Evolutionary conservation across 2,329 filamentous ascomycete species (phyloP).

Genomic region (Epichloe gansuensis): DNA sequence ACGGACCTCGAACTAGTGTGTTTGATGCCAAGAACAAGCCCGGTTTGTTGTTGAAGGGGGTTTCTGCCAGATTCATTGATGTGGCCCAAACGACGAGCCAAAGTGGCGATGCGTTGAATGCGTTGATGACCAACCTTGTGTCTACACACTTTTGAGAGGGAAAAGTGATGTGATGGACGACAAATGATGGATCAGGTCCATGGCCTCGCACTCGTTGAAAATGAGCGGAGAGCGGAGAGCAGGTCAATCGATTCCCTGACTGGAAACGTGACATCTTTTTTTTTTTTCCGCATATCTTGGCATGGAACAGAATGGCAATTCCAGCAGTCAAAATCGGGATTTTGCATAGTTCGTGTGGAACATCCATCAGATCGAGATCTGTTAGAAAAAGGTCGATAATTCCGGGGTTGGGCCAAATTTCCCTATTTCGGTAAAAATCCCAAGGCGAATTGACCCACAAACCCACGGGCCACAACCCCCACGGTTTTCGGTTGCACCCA

Average conservation of each 20-base stretch:
- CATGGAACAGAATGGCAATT: neutral
- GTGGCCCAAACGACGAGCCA: no score
- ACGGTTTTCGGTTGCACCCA: neutral
- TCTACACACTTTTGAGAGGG: neutral
- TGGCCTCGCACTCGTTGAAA: neutral
- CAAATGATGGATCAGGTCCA: neutral
- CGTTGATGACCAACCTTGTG: neutral
- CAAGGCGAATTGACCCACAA: neutral
- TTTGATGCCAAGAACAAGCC: neutral
- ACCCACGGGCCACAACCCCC: neutral
- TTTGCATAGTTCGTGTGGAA: neutral
- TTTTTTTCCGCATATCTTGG: neutral
- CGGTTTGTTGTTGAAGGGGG: neutral
- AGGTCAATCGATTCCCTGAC: neutral
- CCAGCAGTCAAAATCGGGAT: neutral
- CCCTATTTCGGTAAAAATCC: slow-evolving; percentile 1
- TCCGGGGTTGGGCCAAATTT: slow-evolving; percentile 2
- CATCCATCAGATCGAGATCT: neutral
- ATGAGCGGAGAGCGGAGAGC: neutral
- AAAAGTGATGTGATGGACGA: neutral
- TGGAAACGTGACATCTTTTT: neutral
- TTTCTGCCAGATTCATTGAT: neutral
- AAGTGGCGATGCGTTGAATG: no score
- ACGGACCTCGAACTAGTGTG: neutral
- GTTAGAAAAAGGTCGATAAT: neutral